Conservation (phyloP, 2,329 filamentous ascomycete genomes). For the Metarhizium guizhouense region DNA sequence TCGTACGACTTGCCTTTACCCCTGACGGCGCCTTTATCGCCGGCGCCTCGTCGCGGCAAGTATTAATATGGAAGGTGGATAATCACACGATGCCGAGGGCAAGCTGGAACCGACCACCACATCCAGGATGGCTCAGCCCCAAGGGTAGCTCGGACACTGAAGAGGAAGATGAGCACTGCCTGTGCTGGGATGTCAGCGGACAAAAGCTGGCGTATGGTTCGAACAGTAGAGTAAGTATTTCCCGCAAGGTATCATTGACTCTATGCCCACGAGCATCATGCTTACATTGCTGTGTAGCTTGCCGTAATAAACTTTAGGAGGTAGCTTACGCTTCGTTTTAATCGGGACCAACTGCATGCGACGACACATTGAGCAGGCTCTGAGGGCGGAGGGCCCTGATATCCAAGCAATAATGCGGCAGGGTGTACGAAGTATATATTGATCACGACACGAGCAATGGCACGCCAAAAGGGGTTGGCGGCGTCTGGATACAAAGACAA, state of each 20-base stretch:
- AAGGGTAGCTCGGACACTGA: conserved; percentile 42
- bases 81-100: conserved; percentile 49
- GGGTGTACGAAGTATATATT: neutral
- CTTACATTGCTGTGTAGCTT: conserved; percentile 24
- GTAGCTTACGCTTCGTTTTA: conserved; percentile 13
- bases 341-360: neutral
- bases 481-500: neutral
- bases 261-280: neutral
- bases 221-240: conserved; percentile 47
- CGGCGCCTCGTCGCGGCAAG: conserved; percentile 47
- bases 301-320: conserved; percentile 42
- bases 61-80: conserved; percentile 57
- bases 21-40: conserved; percentile 56
- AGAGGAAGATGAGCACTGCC: conserved; percentile 51
- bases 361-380: conserved; percentile 2
- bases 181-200: conserved; percentile 54
- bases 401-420: neutral
- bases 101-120: conserved; percentile 46
- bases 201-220: conserved; percentile 55
- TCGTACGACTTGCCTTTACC: conserved; percentile 52
- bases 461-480: neutral
- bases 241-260: neutral
- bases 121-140: conserved; percentile 51
- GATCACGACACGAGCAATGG: neutral
- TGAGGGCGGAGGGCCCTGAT: neutral